Conservation (phyloP, 345 rosid species). For the Eucalyptus urophylla region DNA sequence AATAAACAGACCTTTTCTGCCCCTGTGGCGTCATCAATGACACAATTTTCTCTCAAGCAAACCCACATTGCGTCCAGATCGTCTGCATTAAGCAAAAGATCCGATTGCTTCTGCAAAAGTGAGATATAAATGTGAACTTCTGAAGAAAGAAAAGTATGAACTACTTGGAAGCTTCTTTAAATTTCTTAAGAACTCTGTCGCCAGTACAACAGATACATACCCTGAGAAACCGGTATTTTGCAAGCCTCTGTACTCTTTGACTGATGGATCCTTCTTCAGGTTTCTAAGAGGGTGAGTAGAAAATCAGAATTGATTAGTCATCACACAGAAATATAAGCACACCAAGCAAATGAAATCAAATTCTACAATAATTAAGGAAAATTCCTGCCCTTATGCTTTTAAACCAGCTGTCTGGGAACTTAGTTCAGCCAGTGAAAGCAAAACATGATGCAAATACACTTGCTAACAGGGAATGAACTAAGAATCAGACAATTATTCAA, state of each 20-base stretch:
- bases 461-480: neutral
- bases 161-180: neutral
- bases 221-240: constrained; percentile 89
- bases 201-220: constrained; percentile 6
- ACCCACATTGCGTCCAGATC: constrained; percentile 99
- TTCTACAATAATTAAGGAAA: neutral
- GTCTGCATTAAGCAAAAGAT: constrained; percentile 88
- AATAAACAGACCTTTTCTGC: constrained; percentile 77
- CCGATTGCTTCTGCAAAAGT: constrained; percentile 87
- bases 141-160: neutral
- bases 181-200: neutral
- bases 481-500: neutral
- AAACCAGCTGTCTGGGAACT: neutral
- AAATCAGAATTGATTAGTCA: neutral
- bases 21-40: constrained; percentile 94
- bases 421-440: neutral
- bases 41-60: constrained; percentile 98
- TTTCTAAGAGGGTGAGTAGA: constrained; percentile 41
- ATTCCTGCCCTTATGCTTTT: neutral
- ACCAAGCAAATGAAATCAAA: neutral
- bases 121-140: neutral
- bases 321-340: neutral
- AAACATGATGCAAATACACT: neutral
- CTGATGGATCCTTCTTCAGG: constrained; percentile 98
- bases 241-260: constrained; percentile 87